phyloP scores from a whole-genome alignment of 139 green algal genomes.

The Chlamydomonas eustigma region DNA sequence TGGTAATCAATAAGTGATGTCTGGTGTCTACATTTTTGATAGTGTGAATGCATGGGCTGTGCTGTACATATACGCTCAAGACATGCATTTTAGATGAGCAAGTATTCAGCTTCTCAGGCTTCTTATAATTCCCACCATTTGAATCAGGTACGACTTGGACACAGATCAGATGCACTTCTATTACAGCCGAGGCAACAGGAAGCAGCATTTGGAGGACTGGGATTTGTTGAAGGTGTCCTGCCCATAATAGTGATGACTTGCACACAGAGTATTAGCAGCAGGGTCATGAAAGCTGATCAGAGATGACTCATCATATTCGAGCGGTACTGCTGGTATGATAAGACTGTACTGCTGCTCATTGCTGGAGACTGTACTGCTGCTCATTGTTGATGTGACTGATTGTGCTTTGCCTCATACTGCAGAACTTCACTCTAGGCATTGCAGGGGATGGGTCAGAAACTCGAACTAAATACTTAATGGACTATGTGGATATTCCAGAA shows the following conservation, averaged over 20 bases:
- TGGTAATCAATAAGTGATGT: not conserved
- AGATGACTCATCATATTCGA: not conserved
- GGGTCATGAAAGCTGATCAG: not conserved
- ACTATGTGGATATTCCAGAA: conserved; percentile 69
- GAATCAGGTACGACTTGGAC: conserved; percentile 39
- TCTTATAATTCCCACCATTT: too few relatives aligned
- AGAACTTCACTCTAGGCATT: conserved; percentile 52
- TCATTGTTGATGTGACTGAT: not conserved
- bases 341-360: not conserved
- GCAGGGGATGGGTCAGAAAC: conserved; percentile 42
- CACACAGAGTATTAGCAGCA: too few relatives aligned
- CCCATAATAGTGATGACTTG: not conserved
- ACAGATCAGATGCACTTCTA: conserved; percentile 31
- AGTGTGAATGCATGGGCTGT: not conserved
- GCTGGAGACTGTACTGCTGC: not conserved
- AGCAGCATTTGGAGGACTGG: conserved; percentile 32
- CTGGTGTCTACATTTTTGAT: not conserved
- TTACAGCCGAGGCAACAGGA: conserved; percentile 34
- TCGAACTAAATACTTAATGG: conserved; percentile 55
- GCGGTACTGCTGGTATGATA: not conserved
- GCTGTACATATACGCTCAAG: not conserved
- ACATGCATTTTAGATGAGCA: not conserved
- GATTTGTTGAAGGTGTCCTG: conserved; percentile 35
- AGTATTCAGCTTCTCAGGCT: not conserved
- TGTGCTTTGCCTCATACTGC: not conserved